Evolutionary conservation across 1,284 basidiomycete species (phyloP).

Genomic region (Papiliotrema laurentii): DNA sequence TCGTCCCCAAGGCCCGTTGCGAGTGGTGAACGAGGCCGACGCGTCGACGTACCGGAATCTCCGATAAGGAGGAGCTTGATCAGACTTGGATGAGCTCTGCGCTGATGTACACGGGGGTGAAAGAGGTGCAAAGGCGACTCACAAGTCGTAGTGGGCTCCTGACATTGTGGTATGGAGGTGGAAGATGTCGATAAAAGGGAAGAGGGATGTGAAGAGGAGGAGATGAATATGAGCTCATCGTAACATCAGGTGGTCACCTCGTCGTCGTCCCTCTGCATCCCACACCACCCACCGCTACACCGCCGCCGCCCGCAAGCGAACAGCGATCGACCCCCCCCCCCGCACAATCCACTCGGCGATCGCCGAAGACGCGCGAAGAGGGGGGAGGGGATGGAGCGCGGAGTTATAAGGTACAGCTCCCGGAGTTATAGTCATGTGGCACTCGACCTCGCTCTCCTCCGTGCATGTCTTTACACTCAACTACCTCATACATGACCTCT

Average conservation of each 20-base stretch:
- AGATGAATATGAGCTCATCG: neutral
- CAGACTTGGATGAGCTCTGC: conserved; percentile 48
- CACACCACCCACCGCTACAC: no score
- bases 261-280: no score
- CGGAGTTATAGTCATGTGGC: no score
- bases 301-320: no score
- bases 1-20: neutral
- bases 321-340: no score
- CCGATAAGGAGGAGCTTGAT: conserved; percentile 97
- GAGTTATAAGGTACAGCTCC: no score
- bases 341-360: no score
- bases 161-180: conserved; percentile 27
- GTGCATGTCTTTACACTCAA: no score
- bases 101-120: neutral
- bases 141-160: conserved; percentile 50
- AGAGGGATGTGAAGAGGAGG: neutral
- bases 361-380: no score
- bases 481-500: no score
- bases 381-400: no score
- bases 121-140: conserved; percentile 11
- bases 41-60: conserved; percentile 69
- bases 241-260: neutral
- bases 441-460: no score
- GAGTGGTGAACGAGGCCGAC: neutral
- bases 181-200: neutral